Evolutionary conservation across 345 rosid genomes (phyloP).

Genomic region (Lumnitzera littorea): DNA sequence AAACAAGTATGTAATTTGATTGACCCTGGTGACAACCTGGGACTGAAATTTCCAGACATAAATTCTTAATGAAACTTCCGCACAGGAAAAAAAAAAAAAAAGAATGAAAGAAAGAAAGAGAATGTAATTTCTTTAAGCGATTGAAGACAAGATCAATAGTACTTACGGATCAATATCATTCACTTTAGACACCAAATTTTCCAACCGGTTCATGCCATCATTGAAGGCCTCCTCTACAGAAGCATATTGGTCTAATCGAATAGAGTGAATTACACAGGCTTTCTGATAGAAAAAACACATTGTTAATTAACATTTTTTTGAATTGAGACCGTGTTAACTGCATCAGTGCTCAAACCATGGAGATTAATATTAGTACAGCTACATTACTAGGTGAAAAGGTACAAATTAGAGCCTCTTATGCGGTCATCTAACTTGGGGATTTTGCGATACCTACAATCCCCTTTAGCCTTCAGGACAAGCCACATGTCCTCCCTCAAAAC

Average conservation of each 20-base stretch:
- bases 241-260: constrained; percentile 63
- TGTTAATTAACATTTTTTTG: constrained; percentile 5
- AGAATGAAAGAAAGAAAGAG: not conserved
- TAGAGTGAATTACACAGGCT: constrained; percentile 92
- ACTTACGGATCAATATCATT: constrained; percentile 73
- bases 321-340: not conserved
- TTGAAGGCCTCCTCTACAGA: constrained; percentile 62
- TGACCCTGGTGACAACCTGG: constrained; percentile 65
- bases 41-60: constrained; percentile 39
- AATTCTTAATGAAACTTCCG: constrained; percentile 9
- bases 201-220: constrained; percentile 71
- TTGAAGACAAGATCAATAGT: constrained; percentile 5
- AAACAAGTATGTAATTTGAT: constrained; percentile 49
- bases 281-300: constrained; percentile 38
- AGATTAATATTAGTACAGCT: no score
- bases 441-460: no score
- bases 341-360: no score
- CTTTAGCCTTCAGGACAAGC: no score
- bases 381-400: no score
- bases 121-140: constrained; percentile 1
- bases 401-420: no score
- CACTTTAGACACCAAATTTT: constrained; percentile 59
- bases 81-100: not conserved
- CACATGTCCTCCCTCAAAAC: no score
- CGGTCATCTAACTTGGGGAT: no score